A percentile compares a stretch with the other conserved stretches of the same genome.
These are phyloP conservation scores for Alternaria atra DNA, from an alignment of 2,329 filamentous ascomycete species.

Conservation along the genomic window DNA sequence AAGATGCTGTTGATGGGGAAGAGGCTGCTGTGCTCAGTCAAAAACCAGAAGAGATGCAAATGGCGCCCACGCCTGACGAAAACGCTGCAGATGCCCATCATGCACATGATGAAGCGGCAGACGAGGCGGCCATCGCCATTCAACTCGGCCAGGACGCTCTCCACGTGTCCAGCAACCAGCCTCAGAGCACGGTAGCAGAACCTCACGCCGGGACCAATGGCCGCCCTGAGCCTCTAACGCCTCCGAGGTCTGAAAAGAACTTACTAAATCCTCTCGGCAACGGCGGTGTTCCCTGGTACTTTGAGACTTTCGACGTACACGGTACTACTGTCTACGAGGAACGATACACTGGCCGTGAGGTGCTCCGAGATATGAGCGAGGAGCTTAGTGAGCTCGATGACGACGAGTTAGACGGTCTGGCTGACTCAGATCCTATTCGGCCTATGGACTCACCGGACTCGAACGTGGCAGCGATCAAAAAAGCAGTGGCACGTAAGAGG, in stretches of 20 bases:
- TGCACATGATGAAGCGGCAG: constrained; percentile 44
- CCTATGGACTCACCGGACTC: constrained; percentile 37
- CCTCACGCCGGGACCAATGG: constrained; percentile 26
- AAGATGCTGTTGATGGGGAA: constrained; percentile 23
- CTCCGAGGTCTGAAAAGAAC: constrained; percentile 66
- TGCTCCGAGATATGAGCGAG: constrained; percentile 79
- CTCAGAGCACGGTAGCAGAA: constrained; percentile 28
- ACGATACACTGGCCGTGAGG: constrained; percentile 75
- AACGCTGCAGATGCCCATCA: constrained; percentile 41
- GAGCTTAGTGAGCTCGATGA: constrained; percentile 92
- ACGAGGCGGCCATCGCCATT: constrained; percentile 49
- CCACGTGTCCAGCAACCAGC: constrained; percentile 27
- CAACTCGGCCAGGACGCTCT: constrained; percentile 45
- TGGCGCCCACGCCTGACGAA: constrained; percentile 49
- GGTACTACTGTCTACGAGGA: constrained; percentile 82
- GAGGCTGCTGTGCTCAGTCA: constrained; percentile 21
- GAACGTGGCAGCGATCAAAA: constrained; percentile 37
- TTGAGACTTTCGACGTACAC: constrained; percentile 78
- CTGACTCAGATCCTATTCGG: constrained; percentile 44
- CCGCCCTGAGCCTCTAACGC: constrained; percentile 65
- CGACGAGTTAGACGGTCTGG: constrained; percentile 77
- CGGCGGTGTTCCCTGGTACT: constrained; percentile 89
- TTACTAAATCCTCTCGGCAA: constrained; percentile 55
- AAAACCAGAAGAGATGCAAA: constrained; percentile 36
- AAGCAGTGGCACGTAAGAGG: constrained; percentile 40